Percentiles rank a stretch among this genome's conserved stretches.
These are phyloP conservation scores for Mucor irregularis DNA, from an alignment of 371 early-diverging fungal species.

Conservation along the genomic window DNA sequence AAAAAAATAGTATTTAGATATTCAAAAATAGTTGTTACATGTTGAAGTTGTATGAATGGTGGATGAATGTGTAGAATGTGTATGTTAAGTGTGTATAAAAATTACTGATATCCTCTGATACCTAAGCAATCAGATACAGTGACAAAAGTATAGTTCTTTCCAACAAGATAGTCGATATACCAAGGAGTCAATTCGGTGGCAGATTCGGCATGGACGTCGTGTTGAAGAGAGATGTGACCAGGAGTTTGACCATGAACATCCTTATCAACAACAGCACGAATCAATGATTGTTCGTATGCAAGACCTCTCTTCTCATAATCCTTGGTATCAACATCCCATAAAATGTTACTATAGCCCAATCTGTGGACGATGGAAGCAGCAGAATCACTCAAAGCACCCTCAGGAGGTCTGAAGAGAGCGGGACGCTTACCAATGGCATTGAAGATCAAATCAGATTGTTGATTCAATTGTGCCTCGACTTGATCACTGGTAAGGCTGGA, in stretches of 20 bases:
- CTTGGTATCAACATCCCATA: slow-evolving; percentile 57
- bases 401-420: slow-evolving; percentile 49
- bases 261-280: slow-evolving; percentile 5
- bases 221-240: slow-evolving; percentile 44
- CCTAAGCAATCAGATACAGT: slow-evolving; percentile 46
- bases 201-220: slow-evolving; percentile 37
- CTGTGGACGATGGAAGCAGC: slow-evolving; percentile 34
- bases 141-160: slow-evolving; percentile 30
- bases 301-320: slow-evolving; percentile 40
- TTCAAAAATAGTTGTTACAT: too few species aligned
- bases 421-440: slow-evolving; percentile 22
- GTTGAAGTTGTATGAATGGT: too few species aligned
- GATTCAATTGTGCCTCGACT: slow-evolving; percentile 18
- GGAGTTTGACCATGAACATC: background rate
- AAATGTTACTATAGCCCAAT: slow-evolving; percentile 47
- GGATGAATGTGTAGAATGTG: too few species aligned
- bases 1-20: too few species aligned
- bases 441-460: slow-evolving; percentile 20
- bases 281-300: slow-evolving; percentile 8
- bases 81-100: too few species aligned
- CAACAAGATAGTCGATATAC: slow-evolving; percentile 29
- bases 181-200: slow-evolving; percentile 35
- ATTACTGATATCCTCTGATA: slow-evolving; percentile 9
- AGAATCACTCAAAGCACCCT: slow-evolving; percentile 36
- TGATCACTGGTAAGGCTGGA: slow-evolving; percentile 2